Percentiles rank a stretch among this genome's conserved stretches.
These are phyloP conservation scores for Rhodotorula sp. DNA, from an alignment of 1,284 basidiomycete genomes.

Conservation along the genomic window DNA sequence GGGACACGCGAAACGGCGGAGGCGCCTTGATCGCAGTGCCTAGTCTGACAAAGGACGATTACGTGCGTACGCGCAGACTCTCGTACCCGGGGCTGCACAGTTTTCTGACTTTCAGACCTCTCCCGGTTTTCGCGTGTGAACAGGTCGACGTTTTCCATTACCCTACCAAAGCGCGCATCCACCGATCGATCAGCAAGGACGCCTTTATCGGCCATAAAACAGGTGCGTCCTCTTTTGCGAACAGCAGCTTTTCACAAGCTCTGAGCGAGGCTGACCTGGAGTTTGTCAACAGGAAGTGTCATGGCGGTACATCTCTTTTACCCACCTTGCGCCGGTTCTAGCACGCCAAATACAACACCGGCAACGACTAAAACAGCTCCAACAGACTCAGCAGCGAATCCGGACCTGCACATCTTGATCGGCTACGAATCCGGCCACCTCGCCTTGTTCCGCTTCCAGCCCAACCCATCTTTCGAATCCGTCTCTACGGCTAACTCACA, in stretches of 20 bases:
- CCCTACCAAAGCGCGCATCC: constrained; percentile 27
- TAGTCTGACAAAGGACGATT: constrained; percentile 41
- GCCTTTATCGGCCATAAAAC: constrained; percentile 37
- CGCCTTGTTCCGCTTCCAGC: constrained; percentile 33
- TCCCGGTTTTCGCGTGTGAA: background rate
- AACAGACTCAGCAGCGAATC: background rate
- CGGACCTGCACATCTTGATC: constrained; percentile 29
- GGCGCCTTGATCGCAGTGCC: constrained; percentile 39
- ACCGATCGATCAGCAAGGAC: constrained; percentile 38
- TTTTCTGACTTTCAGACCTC: background rate
- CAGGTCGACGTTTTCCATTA: constrained; percentile 44
- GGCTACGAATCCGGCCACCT: constrained; percentile 43
- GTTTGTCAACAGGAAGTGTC: constrained; percentile 31
- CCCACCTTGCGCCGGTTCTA: background rate
- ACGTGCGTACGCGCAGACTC: constrained; percentile 1
- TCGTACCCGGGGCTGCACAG: background rate
- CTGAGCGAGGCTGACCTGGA: background rate
- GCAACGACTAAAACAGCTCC: background rate
- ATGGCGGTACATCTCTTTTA: constrained; percentile 39
- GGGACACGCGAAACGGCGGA: background rate
- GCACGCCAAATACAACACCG: background rate
- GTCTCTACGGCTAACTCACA: too few species aligned
- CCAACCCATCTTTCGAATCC: background rate
- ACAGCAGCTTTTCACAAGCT: too few species aligned
- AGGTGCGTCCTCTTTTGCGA: constrained; percentile 20